Evolutionary conservation across 1,284 basidiomycete species (phyloP).

Genomic region (Anthracocystis panici-leucophaei): DNA sequence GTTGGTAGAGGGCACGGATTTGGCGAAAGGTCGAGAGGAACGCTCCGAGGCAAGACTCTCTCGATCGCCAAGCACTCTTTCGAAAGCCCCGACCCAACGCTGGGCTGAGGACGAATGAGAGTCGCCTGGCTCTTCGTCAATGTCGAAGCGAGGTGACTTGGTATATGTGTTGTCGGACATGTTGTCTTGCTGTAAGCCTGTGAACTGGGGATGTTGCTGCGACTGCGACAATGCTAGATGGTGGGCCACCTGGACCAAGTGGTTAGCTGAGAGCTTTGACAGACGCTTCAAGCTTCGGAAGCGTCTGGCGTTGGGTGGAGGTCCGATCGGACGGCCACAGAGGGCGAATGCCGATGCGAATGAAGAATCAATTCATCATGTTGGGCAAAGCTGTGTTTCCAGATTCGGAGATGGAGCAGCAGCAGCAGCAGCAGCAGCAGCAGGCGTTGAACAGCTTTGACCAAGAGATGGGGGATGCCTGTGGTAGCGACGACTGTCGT

Average conservation of each 20-base stretch:
- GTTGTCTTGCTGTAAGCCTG: neutral
- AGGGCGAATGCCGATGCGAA: constrained; percentile 40
- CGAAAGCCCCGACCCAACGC: constrained; percentile 64
- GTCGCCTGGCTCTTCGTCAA: constrained; percentile 56
- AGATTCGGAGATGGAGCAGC: constrained; percentile 23
- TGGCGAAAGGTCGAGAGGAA: constrained; percentile 27
- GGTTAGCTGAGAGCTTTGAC: neutral
- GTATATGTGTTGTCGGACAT: constrained; percentile 38
- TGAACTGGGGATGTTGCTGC: neutral
- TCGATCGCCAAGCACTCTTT: constrained; percentile 64
- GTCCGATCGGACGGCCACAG: constrained; percentile 47
- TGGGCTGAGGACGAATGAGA: constrained; percentile 21
- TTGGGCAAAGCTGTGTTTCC: constrained; percentile 16
- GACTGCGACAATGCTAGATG: neutral
- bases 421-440: too few species aligned
- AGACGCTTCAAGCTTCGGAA: neutral
- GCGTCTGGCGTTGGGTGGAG: constrained; percentile 13
- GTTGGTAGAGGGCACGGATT: constrained; percentile 27
- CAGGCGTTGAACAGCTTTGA: constrained; percentile 11
- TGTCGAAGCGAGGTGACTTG: constrained; percentile 48
- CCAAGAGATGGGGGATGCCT: neutral
- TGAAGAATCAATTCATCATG: constrained; percentile 38
- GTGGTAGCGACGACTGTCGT: neutral
- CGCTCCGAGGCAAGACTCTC: constrained; percentile 42
- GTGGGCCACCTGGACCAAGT: neutral